phyloP scores from a whole-genome alignment of 306 rosid species.

The Corylus avellana region DNA sequence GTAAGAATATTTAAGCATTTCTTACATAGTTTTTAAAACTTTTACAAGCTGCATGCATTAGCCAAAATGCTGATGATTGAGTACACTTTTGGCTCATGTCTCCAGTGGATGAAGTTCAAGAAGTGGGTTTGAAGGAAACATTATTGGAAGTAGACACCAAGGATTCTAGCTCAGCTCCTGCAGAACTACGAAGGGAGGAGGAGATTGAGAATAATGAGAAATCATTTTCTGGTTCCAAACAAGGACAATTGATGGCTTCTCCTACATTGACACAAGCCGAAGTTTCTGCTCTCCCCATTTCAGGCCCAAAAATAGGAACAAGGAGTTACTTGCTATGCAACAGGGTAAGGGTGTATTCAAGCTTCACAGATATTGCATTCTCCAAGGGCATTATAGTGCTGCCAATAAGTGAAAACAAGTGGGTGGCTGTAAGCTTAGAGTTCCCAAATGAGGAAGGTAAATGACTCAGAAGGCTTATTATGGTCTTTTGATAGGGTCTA shows the following conservation, averaged over 20 bases:
- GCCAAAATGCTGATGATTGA: not conserved
- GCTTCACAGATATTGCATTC: conserved; percentile 35
- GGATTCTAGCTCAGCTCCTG: conserved; percentile 4
- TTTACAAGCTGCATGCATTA: not conserved
- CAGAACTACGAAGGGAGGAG: conserved; percentile 13
- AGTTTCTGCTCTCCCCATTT: conserved; percentile 9
- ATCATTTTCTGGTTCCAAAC: conserved; percentile 7
- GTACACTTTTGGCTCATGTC: conserved; percentile 9
- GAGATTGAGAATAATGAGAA: conserved; percentile 9
- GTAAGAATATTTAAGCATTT: not conserved
- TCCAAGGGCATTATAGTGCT: conserved; percentile 33
- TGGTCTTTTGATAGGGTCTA: not conserved
- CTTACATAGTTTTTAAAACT: not conserved
- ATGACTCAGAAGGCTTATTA: conserved; percentile 6
- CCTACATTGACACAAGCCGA: conserved; percentile 12
- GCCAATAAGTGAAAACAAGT: conserved; percentile 45
- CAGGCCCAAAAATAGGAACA: conserved; percentile 20
- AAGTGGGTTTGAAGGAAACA: conserved; percentile 8
- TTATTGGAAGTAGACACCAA: conserved; percentile 19
- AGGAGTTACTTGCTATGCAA: conserved; percentile 37
- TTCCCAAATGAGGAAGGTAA: conserved; percentile 40
- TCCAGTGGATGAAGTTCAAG: conserved; percentile 28
- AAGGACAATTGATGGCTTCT: not conserved
- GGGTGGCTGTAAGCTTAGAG: conserved; percentile 48
- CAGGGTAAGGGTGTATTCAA: conserved; percentile 49